These are phyloP conservation scores for Butyriboletus loyo DNA, from an alignment of 768 basidiomycete species.

Conservation along the genomic window DNA sequence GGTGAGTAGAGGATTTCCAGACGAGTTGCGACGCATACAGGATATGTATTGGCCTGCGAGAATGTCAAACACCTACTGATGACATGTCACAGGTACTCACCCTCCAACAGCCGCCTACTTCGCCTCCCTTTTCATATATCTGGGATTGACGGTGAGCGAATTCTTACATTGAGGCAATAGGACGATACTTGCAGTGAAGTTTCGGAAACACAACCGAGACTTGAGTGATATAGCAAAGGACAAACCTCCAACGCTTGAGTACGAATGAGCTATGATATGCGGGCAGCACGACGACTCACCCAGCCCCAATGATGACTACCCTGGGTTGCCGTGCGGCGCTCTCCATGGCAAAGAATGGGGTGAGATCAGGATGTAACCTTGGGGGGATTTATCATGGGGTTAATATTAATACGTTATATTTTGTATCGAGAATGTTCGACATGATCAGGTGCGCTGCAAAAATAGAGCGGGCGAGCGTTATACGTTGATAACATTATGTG, in stretches of 20 bases:
- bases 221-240: conserved; percentile 43
- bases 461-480: background rate
- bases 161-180: background rate
- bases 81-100: conserved; percentile 30
- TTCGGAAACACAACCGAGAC: conserved; percentile 33
- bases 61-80: background rate
- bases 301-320: conserved; percentile 22
- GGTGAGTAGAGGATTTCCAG: background rate
- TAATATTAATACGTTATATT: conserved; percentile 1
- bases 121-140: conserved; percentile 46
- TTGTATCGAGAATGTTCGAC: background rate
- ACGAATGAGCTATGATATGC: background rate
- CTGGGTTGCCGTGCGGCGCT: background rate
- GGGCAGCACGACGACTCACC: conserved; percentile 11
- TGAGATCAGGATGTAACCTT: background rate
- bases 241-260: conserved; percentile 39
- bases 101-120: conserved; percentile 53
- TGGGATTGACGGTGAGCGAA: background rate
- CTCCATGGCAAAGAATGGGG: background rate
- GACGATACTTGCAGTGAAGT: conserved; percentile 38
- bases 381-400: background rate
- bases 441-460: background rate
- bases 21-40: conserved; percentile 9
- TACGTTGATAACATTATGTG: background rate
- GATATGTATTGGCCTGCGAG: conserved; percentile 31